phyloP scores from a whole-genome alignment of 169 alveolate species.

The Blepharisma undulans region DNA sequence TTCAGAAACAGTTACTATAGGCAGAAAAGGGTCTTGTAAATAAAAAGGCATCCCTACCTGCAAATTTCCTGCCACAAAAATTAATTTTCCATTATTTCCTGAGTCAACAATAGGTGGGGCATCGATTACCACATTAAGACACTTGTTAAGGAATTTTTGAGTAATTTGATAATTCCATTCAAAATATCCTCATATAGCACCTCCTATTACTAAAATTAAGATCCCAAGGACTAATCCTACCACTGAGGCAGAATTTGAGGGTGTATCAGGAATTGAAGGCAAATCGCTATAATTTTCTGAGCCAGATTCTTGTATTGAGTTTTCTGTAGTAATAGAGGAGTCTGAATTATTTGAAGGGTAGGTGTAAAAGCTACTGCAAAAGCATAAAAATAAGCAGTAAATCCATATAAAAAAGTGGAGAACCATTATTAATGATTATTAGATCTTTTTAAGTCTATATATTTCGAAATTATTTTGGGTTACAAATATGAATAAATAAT shows the following conservation, averaged over 20 bases:
- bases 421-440: not conserved
- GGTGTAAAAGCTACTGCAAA: not conserved
- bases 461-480: not conserved
- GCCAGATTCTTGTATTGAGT: not conserved
- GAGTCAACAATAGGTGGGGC: not conserved
- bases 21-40: slow-evolving; percentile 15
- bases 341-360: not conserved
- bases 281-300: not conserved
- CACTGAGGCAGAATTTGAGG: not conserved
- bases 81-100: not conserved
- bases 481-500: not conserved
- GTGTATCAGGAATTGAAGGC: not conserved
- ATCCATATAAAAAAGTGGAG: not conserved
- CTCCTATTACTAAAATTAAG: not conserved
- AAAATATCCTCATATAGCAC: not conserved
- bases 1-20: not conserved
- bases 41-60: not conserved
- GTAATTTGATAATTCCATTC: not conserved
- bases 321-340: not conserved
- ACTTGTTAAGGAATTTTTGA: not conserved
- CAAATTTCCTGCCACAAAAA: not conserved
- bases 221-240: not conserved
- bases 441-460: not conserved
- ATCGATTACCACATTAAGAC: not conserved
- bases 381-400: not conserved